Conservation (phyloP, 768 basidiomycete genomes). For the Boletus subcaerulescens region DNA sequence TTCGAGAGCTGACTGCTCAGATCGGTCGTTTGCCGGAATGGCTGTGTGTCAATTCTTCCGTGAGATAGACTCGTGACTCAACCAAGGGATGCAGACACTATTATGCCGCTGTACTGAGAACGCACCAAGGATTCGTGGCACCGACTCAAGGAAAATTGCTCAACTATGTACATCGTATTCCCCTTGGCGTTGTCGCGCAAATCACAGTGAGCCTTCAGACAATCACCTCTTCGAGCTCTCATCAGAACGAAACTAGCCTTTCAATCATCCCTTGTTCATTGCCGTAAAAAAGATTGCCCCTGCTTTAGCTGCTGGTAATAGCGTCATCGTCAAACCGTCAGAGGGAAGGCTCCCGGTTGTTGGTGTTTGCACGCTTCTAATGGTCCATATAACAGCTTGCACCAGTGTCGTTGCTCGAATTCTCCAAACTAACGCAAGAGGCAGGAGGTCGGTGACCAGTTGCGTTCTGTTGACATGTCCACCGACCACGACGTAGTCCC, state of each 20-base stretch:
- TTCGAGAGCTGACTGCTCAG: slow-evolving; percentile 82
- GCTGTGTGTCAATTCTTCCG: slow-evolving; percentile 52
- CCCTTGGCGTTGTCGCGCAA: slow-evolving; percentile 86
- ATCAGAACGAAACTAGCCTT: slow-evolving; percentile 50
- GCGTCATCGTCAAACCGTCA: slow-evolving; percentile 79
- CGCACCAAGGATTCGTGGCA: slow-evolving; percentile 63
- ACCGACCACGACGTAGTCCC: slow-evolving; percentile 53
- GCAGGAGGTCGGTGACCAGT: slow-evolving; percentile 56
- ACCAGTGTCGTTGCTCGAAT: slow-evolving; percentile 76
- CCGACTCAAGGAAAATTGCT: slow-evolving; percentile 78
- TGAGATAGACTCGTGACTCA: not conserved
- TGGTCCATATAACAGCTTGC: slow-evolving; percentile 47
- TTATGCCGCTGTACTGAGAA: slow-evolving; percentile 70
- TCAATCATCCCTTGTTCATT: slow-evolving; percentile 88
- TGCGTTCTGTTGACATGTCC: not conserved
- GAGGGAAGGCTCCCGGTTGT: slow-evolving; percentile 43
- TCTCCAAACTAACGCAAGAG: slow-evolving; percentile 58
- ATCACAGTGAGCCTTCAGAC: slow-evolving; percentile 56
- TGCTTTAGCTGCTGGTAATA: slow-evolving; percentile 81
- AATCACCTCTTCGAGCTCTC: not conserved
- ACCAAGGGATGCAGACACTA: slow-evolving; percentile 53
- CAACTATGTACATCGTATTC: slow-evolving; percentile 76
- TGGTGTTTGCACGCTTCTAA: not conserved
- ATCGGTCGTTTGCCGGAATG: slow-evolving; percentile 78
- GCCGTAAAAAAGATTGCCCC: slow-evolving; percentile 87